phyloP scores from a whole-genome alignment of 2,329 filamentous ascomycete genomes.

The Elsinoe arachidis region DNA sequence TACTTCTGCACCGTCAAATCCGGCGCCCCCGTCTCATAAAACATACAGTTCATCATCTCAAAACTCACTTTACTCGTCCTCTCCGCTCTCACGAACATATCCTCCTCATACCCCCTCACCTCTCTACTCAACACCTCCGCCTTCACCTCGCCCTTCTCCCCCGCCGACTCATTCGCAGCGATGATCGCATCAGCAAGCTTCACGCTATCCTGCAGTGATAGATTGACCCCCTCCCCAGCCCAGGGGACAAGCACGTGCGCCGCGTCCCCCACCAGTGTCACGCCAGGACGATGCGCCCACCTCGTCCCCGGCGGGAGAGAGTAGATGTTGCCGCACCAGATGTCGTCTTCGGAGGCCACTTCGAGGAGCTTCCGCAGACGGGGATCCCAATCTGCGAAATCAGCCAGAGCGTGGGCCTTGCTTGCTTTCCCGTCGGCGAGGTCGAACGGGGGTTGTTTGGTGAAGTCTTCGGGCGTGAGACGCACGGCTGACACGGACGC shows the following conservation, averaged over 20 bases:
- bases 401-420: slow-evolving; percentile 20
- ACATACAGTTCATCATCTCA: slow-evolving; percentile 40
- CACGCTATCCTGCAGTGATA: slow-evolving; percentile 30
- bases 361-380: slow-evolving; percentile 23
- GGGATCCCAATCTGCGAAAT: slow-evolving; percentile 27
- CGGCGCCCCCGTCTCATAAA: slow-evolving; percentile 41
- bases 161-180: slow-evolving; percentile 17
- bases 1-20: slow-evolving; percentile 35
- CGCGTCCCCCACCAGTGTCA: slow-evolving; percentile 35
- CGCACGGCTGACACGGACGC: slow-evolving; percentile 24
- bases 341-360: slow-evolving; percentile 18
- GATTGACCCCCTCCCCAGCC: slow-evolving; percentile 30
- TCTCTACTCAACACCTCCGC: slow-evolving; percentile 12
- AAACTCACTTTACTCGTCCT: slow-evolving; percentile 31
- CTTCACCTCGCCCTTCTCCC: slow-evolving; percentile 1
- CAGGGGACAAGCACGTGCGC: slow-evolving; percentile 34
- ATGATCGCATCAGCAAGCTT: slow-evolving; percentile 29
- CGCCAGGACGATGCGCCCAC: slow-evolving; percentile 30
- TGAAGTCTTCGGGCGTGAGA: slow-evolving; percentile 22
- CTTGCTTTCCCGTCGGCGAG: slow-evolving; percentile 19
- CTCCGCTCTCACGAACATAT: slow-evolving; percentile 32
- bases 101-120: slow-evolving; percentile 28
- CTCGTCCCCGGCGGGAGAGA: slow-evolving; percentile 33
- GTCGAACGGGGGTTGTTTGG: slow-evolving; percentile 20
- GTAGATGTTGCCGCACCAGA: slow-evolving; percentile 27